A percentile compares a stretch with the other conserved stretches of the same genome.
phyloP scores from a whole-genome alignment of 495 filamentous ascomycete species.

The Immersiella caudata region DNA sequence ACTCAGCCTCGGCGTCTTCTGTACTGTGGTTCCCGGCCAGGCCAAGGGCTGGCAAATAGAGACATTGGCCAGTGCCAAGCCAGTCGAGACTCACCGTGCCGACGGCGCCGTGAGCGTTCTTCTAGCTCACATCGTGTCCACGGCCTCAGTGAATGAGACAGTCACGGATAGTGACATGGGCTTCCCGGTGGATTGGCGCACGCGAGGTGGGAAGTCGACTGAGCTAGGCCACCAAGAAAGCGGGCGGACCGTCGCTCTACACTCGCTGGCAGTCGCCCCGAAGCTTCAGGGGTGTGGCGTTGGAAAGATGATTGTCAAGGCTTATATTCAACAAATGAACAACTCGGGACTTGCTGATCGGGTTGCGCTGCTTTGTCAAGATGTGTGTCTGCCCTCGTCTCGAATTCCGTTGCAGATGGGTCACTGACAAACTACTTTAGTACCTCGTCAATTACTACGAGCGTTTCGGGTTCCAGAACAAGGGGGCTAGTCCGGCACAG shows the following conservation, averaged over 20 bases:
- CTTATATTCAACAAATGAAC: constrained; percentile 69
- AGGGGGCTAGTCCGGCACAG: constrained; percentile 62
- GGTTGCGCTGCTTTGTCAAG: constrained; percentile 77
- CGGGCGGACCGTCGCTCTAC: constrained; percentile 75
- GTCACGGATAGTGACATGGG: constrained; percentile 82
- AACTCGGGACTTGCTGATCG: constrained; percentile 68
- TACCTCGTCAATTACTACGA: constrained; percentile 74
- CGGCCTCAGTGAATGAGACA: constrained; percentile 59
- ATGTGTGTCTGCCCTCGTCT: constrained; percentile 44
- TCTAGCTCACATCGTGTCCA: constrained; percentile 81
- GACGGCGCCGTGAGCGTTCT: constrained; percentile 61
- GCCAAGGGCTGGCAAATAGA: constrained; percentile 49
- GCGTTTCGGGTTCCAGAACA: constrained; percentile 68
- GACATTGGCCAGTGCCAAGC: constrained; percentile 50
- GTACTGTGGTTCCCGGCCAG: constrained; percentile 54
- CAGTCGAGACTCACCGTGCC: constrained; percentile 51
- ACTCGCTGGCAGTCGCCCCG: constrained; percentile 79
- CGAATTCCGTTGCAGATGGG: constrained; percentile 5
- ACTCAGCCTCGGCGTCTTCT: constrained; percentile 79
- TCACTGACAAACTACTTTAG: constrained; percentile 32
- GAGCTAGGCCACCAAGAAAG: constrained; percentile 64
- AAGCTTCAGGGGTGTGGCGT: constrained; percentile 73
- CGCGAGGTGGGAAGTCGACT: constrained; percentile 32
- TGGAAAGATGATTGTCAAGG: constrained; percentile 73
- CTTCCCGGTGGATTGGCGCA: constrained; percentile 66